Percentiles rank a stretch among this genome's conserved stretches.
Evolutionary conservation across 1,284 basidiomycete species (phyloP).

Genomic region (Gomphus sp.): DNA sequence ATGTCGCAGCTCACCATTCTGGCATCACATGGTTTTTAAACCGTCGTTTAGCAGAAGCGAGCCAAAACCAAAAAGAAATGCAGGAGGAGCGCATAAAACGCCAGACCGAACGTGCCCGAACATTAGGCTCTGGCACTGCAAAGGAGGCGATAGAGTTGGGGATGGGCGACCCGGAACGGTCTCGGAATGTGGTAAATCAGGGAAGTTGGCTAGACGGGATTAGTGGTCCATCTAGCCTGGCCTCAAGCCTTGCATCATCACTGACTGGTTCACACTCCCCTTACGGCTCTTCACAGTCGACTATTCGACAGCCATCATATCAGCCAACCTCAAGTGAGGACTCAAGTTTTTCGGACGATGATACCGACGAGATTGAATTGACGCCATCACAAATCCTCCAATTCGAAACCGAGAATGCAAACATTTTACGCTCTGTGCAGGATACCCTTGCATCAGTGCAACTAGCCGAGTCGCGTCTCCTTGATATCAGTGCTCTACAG

Average conservation of each 20-base stretch:
- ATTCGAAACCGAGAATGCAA: slow-evolving; percentile 85
- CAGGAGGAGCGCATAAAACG: slow-evolving; percentile 82
- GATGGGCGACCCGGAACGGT: slow-evolving; percentile 17
- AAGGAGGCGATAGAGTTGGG: slow-evolving; percentile 43
- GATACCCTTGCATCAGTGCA: slow-evolving; percentile 80
- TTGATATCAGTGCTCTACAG: slow-evolving; percentile 87
- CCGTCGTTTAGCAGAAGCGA: slow-evolving; percentile 66
- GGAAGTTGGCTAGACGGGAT: slow-evolving; percentile 48
- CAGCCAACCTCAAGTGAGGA: slow-evolving; percentile 16
- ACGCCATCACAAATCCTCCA: slow-evolving; percentile 80
- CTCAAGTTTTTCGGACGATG: slow-evolving; percentile 32
- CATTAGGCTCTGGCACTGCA: slow-evolving; percentile 65
- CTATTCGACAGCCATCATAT: slow-evolving; percentile 20
- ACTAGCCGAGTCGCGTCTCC: slow-evolving; percentile 77
- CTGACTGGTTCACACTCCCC: slow-evolving; percentile 40
- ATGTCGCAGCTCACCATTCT: slow-evolving; percentile 73
- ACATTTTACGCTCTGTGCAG: slow-evolving; percentile 72
- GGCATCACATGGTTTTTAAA: slow-evolving; percentile 82
- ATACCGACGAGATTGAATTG: slow-evolving; percentile 69
- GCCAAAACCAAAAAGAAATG: slow-evolving; percentile 73
- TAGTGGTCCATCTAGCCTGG: slow-evolving; percentile 43
- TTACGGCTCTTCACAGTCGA: slow-evolving; percentile 20
- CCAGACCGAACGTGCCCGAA: slow-evolving; percentile 68
- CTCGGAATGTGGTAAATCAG: slow-evolving; percentile 21
- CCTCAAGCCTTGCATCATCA: slow-evolving; percentile 52